These are phyloP conservation scores for Scheffersomyces cryptocercus DNA, from an alignment of 1,139 yeast genomes.

Conservation along the genomic window DNA sequence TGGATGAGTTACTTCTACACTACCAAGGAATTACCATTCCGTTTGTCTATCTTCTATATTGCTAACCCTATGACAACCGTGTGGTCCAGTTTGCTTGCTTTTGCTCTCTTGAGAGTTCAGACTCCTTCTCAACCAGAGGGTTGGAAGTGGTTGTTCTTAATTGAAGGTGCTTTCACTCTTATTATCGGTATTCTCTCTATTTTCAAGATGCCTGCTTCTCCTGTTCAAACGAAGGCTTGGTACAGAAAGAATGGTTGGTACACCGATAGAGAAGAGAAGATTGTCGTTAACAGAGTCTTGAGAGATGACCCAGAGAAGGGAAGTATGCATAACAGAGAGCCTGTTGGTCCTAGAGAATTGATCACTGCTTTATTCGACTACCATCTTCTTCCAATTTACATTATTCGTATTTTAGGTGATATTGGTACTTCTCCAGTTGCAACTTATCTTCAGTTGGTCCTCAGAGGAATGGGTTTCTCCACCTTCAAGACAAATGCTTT, in stretches of 20 bases:
- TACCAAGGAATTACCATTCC: conserved; percentile 47
- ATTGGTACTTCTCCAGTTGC: conserved; percentile 42
- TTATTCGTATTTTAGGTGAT: conserved; percentile 50
- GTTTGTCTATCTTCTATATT: conserved; percentile 53
- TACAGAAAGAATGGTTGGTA: conserved; percentile 62
- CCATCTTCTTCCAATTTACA: conserved; percentile 57
- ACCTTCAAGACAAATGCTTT: conserved; percentile 57
- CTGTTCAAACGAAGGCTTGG: conserved; percentile 55
- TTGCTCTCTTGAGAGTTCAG: conserved; percentile 44
- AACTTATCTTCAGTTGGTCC: conserved; percentile 53
- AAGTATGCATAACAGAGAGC: conserved; percentile 66
- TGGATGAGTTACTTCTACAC: conserved; percentile 61
- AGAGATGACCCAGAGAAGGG: conserved; percentile 73
- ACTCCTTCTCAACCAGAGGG: conserved; percentile 44
- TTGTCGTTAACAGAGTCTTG: conserved; percentile 60
- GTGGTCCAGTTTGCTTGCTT: conserved; percentile 46
- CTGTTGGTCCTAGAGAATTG: conserved; percentile 42
- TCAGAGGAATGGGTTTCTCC: conserved; percentile 54
- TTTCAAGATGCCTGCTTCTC: conserved; percentile 62
- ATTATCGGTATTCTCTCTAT: conserved; percentile 52
- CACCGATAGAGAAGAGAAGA: conserved; percentile 59
- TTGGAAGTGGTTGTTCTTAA: conserved; percentile 66
- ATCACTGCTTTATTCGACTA: conserved; percentile 48
- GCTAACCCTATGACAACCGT: conserved; percentile 38
- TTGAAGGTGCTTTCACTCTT: conserved; percentile 63